phyloP scores from a whole-genome alignment of 2,329 filamentous ascomycete genomes.

The Botrytis elliptica region DNA sequence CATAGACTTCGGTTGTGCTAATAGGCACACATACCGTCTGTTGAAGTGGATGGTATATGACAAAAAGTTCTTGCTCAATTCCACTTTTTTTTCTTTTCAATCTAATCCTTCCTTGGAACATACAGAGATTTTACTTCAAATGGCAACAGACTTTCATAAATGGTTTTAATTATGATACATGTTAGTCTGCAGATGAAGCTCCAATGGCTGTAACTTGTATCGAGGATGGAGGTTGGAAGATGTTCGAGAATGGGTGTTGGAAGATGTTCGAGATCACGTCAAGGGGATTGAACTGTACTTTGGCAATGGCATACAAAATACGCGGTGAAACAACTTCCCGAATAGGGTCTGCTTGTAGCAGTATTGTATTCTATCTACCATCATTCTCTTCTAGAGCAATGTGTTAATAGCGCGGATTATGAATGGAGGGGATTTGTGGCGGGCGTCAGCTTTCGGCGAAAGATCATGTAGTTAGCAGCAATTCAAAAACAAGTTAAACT shows the following conservation, averaged over 20 bases:
- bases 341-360: not conserved
- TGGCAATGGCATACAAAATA: not conserved
- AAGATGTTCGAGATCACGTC: not conserved
- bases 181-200: not conserved
- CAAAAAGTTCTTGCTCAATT: not conserved
- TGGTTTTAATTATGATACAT: not conserved
- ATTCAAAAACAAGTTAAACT: slow-evolving; percentile 11
- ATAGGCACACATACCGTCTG: not conserved
- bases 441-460: not conserved
- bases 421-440: not conserved
- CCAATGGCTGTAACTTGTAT: not conserved
- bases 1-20: not conserved
- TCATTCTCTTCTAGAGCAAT: not conserved
- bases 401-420: not conserved
- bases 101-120: not conserved
- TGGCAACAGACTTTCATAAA: not conserved
- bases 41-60: not conserved
- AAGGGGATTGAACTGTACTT: not conserved
- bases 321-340: not conserved
- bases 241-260: not conserved
- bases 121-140: not conserved
- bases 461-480: not conserved
- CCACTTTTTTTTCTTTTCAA: not conserved
- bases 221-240: not conserved
- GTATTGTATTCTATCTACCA: not conserved